Conservation (phyloP, 306 rosid genomes). For the Abrus precatorius region DNA sequence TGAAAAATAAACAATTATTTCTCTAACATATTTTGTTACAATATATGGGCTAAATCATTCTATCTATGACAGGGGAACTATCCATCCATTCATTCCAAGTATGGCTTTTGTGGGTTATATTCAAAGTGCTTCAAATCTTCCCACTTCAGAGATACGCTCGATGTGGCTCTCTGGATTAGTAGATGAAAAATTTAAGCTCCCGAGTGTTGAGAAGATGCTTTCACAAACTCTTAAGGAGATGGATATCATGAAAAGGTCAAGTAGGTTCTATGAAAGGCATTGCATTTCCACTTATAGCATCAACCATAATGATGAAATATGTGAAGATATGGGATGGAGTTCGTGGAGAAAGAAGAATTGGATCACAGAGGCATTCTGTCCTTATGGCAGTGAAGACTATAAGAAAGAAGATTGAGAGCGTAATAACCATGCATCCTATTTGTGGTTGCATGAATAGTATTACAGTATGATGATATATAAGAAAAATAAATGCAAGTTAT, state of each 20-base stretch:
- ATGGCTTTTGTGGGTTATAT: slow-evolving; percentile 82
- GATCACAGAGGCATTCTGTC: slow-evolving; percentile 69
- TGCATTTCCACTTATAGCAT: slow-evolving; percentile 79
- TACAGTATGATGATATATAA: slow-evolving; percentile 3
- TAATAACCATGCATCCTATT: neutral
- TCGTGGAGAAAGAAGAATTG: slow-evolving; percentile 79
- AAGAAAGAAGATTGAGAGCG: slow-evolving; percentile 48
- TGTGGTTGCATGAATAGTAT: neutral
- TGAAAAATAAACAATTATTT: no score
- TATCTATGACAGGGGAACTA: slow-evolving; percentile 64
- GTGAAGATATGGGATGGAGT: slow-evolving; percentile 79
- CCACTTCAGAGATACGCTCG: slow-evolving; percentile 69
- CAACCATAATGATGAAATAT: slow-evolving; percentile 71
- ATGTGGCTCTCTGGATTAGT: slow-evolving; percentile 72
- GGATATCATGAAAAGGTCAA: slow-evolving; percentile 63
- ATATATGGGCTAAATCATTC: neutral
- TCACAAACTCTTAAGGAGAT: slow-evolving; percentile 59
- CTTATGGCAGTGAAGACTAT: slow-evolving; percentile 64
- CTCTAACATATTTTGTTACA: no score
- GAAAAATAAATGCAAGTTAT: slow-evolving; percentile 37
- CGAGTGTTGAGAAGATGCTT: slow-evolving; percentile 68
- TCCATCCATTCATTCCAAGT: slow-evolving; percentile 82
- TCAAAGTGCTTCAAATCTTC: slow-evolving; percentile 75
- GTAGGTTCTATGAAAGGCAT: slow-evolving; percentile 71
- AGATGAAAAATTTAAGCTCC: slow-evolving; percentile 70